Evolutionary conservation across 371 early-diverging fungal genomes (phyloP), one percentile per base, ranked within the genome.

Genomic region (Syncephalis fuscata): DNA sequence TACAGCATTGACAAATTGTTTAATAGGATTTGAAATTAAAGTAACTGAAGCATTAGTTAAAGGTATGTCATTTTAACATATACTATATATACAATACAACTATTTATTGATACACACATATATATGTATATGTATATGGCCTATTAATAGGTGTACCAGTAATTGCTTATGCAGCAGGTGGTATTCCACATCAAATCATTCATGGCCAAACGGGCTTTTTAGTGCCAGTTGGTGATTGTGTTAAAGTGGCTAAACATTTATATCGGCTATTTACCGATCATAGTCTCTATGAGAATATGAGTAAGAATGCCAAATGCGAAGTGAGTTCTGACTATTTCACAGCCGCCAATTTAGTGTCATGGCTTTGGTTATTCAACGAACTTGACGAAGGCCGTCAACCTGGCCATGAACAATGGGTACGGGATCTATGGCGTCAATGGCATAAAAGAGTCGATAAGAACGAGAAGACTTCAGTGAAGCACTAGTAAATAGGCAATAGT

Each of bases 21-120:
- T 32, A 32, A 11, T 32, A 32, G 90, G 90, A 11, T 88, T 86
- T 43, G 88, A 90, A 61, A 76, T 90, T 66, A 90, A 90, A 62
- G 83, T 90, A n/a, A 88, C 88, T 2, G 91, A 90, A 51, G 74
- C 84, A 2, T 64, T 87, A 19, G 60, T 70, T 24, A 87, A 90
- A 56, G 73, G 63, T 40, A 64, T n/a, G 1, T 37, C 21, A 27
- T 25, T 37, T 20, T 42, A 44, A 11, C 17, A 22, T 16, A 22
- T 44, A n/a, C n/a, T n/a, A n/a, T n/a, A n/a, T n/a, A n/a, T n/a
- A n/a, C n/a, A n/a, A n/a, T n/a, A n/a, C n/a, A n/a, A n/a, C n/a
- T n/a, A n/a, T n/a, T n/a, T n/a, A n/a, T n/a, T n/a, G n/a, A n/a
- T n/a, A n/a, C n/a, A n/a, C n/a, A n/a, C n/a, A n/a, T n/a, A n/a